Conservation (phyloP, 169 alveolate species). For the Plasmodium falciparum region DNA sequence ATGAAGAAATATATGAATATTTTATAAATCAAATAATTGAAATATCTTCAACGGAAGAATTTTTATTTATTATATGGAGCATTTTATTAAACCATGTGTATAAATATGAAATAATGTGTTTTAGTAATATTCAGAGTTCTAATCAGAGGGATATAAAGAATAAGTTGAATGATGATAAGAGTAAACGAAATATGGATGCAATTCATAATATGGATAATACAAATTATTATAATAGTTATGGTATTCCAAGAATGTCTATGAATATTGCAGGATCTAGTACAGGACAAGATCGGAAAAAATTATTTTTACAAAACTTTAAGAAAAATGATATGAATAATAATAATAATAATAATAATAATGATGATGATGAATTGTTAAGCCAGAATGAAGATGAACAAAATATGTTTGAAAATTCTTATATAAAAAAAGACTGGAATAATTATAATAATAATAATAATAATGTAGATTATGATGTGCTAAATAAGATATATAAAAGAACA, state of each 20-base stretch:
- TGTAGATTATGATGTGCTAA: conserved; percentile 45
- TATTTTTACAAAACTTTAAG: no score
- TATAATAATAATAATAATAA: background rate
- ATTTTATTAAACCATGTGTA: conserved; percentile 50
- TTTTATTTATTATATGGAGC: conserved; percentile 57
- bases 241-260: no score
- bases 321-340: no score
- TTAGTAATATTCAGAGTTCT: conserved; percentile 14
- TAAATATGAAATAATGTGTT: conserved; percentile 44
- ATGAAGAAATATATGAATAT: conserved; percentile 36
- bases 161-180: background rate
- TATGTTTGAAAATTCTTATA: background rate
- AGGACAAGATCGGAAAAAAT: no score
- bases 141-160: conserved; percentile 2
- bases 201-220: background rate
- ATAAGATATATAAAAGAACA: conserved; percentile 53
- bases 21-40: conserved; percentile 42
- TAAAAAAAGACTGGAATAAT: background rate
- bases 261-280: no score
- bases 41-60: conserved; percentile 43
- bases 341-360: no score
- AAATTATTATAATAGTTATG: no score
- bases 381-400: conserved; percentile 2
- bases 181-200: background rate
- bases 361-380: background rate